These are phyloP conservation scores for Telfairia occidentalis DNA, from an alignment of 331 rosid species.

Conservation along the genomic window DNA sequence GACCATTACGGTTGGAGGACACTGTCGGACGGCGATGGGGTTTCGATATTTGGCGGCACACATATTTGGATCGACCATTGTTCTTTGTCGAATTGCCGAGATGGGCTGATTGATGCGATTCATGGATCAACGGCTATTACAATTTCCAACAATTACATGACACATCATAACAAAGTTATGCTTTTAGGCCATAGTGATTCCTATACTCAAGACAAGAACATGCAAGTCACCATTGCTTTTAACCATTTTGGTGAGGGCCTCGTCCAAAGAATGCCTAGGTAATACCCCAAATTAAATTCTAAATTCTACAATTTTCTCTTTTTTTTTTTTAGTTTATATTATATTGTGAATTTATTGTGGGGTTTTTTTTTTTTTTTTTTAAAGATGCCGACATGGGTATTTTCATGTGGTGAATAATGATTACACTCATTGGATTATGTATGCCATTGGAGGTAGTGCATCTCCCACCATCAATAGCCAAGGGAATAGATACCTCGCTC, in stretches of 20 bases:
- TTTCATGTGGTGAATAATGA: constrained; percentile 97
- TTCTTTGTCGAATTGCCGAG: constrained; percentile 56
- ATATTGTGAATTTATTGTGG: no score
- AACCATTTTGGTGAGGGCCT: constrained; percentile 95
- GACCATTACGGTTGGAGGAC: constrained; percentile 74
- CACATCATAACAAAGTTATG: constrained; percentile 90
- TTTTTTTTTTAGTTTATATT: no score
- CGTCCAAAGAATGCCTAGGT: constrained; percentile 92
- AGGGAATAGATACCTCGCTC: constrained; percentile 84
- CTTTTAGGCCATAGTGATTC: constrained; percentile 85
- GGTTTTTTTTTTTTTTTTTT: constrained; percentile 18
- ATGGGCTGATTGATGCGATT: constrained; percentile 74
- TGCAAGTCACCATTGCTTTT: constrained; percentile 89
- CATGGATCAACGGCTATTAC: constrained; percentile 80
- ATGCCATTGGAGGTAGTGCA: constrained; percentile 93
- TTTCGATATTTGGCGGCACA: constrained; percentile 73
- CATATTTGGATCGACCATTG: constrained; percentile 89
- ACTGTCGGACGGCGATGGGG: constrained; percentile 71
- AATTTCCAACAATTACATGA: constrained; percentile 65
- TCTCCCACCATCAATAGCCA: constrained; percentile 85
- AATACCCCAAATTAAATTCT: no score
- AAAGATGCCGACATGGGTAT: constrained; percentile 85
- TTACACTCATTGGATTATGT: constrained; percentile 79
- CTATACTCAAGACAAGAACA: constrained; percentile 53
- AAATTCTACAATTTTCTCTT: background rate